Base-by-base conservation (phyloP, 1,284 basidiomycete species). In the Trichosporon asahii region DNA sequence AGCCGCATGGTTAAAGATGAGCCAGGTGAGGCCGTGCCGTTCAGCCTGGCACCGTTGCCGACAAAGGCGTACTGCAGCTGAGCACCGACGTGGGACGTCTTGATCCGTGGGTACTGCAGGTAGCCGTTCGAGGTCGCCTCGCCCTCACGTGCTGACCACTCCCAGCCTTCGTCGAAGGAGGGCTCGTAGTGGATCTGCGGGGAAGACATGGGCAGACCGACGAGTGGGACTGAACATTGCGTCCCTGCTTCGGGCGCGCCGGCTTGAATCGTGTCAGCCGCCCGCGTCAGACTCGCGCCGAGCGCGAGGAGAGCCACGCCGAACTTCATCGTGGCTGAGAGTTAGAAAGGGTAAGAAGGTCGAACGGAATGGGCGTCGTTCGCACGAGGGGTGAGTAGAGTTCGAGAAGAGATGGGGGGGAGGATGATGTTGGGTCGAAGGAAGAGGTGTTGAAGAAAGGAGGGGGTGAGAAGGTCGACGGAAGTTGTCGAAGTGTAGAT, bases 1-100 rank as follows among this genome's bases (percentile, higher is more conserved):
- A 65, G 44, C 18, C 44, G 15, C 57, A 31, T 18, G 7, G 29
- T 25, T 6, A 61, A 14, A 4, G 57, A 4, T 12, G 57, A 29
- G 27, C 57, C 57, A 2, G 57, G 27, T 5, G 27, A n/a, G 29
- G 57, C 57, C 2, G 27, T 61, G 7, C 57, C 57, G 57, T 61
- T 61, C 57, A 61, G 57, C 57, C 33, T 61, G 57, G 57, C 57
- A 2, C 57, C 57, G 57, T 61, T 61, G 57, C 57, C 57, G 15
- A 61, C 57, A 11, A 61, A 61, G 15, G 57, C 57, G 57, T 61
- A 61, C 29, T 29, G 18, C 29, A 33, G 29, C 27, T 18, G 29
- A 3, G 57, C 57, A 7, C 57, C 57, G 7, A 7, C 18, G 57
- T 27, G 27, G 12, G 57, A 31, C 15, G 27, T 29, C 12, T 21